Evolutionary conservation across 2,329 filamentous ascomycete genomes (phyloP).

Genomic region (Stagonosporopsis chrysanthemi): DNA sequence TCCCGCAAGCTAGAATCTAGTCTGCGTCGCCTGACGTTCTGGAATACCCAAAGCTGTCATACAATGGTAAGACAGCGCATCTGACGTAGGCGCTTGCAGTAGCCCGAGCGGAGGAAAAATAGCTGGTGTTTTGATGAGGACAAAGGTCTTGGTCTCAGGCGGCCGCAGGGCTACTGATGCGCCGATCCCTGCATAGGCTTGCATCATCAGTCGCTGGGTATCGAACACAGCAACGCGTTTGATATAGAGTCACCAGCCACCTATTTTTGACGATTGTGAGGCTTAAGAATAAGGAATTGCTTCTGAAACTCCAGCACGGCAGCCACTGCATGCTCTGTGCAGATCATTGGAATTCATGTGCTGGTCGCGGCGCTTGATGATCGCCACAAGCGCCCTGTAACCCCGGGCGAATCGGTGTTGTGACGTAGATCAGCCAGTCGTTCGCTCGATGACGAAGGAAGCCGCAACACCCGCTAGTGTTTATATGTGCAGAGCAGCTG

Average conservation of each 20-base stretch:
- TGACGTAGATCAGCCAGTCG: slow-evolving; percentile 18
- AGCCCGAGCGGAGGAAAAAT: slow-evolving; percentile 14
- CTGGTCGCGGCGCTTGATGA: slow-evolving; percentile 13
- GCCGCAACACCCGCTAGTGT: slow-evolving; percentile 18
- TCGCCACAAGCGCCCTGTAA: slow-evolving; percentile 14
- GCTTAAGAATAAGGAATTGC: background rate
- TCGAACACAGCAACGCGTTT: slow-evolving; percentile 5
- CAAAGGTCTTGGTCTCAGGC: slow-evolving; percentile 7
- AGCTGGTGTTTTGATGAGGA: slow-evolving; percentile 5
- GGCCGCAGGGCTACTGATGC: slow-evolving; percentile 14
- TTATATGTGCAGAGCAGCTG: slow-evolving; percentile 21
- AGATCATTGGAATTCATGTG: slow-evolving; percentile 11
- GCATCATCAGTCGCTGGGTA: slow-evolving; percentile 13
- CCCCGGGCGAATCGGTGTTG: slow-evolving; percentile 13
- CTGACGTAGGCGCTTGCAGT: slow-evolving; percentile 21
- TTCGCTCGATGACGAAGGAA: slow-evolving; percentile 21
- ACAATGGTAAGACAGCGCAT: slow-evolving; percentile 6
- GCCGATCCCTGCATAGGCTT: slow-evolving; percentile 12
- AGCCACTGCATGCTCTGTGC: slow-evolving; percentile 9
- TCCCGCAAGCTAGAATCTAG: background rate
- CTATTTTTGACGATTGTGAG: background rate
- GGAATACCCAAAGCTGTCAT: slow-evolving; percentile 10
- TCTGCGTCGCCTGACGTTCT: slow-evolving; percentile 8
- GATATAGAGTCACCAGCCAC: slow-evolving; percentile 3
- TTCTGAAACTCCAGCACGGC: slow-evolving; percentile 12